Evolutionary conservation across 2,329 filamentous ascomycete genomes (phyloP), one percentile per base, ranked within the genome.

Genomic region (Phaeosphaeria sp.): DNA sequence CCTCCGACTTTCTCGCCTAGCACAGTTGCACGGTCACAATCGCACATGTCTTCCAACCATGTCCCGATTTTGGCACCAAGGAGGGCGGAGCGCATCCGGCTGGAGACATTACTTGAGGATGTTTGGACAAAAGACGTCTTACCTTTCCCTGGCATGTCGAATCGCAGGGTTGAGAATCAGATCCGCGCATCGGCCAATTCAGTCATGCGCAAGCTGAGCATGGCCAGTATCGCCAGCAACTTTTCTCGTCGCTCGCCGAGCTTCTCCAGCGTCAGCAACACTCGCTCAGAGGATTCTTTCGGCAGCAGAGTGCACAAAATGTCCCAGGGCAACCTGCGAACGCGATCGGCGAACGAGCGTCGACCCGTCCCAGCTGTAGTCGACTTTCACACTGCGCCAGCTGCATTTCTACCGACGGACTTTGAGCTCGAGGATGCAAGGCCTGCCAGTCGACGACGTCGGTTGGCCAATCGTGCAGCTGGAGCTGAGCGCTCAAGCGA

Each of bases 121-220:
- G 87, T 97, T 1, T 97, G 93, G 90, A 96, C 91, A 15, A 88
- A 89, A 50, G 91, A 96, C 55, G 77, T 87, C 18, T 79, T 97
- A 43, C 92, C 93, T 1, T 95, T 90, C 71, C 92, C 93, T 17
- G 92, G 92, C 1, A 93, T 97, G 86, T 86, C 85, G 30, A 82
- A 77, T 76, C 88, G 79, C 75, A 86, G 74, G 76, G 87, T 80
- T 79, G 90, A 96, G 67, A 87, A 91, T 69, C 81, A 92, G 3
- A 89, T 95, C 47, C 85, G 91, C 50, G 87, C 86, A 42, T 92
- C 90, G n/a, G 91, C 93, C 13, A 92, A 91, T 36, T 91, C 91
- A 0, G 87, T 97, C 71, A 96, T 97, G 80, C 86, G 93, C 51
- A 96, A 93, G 74, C 84, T 97, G 61, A 96, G 91, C 76, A 89